Conservation (phyloP, 1,284 basidiomycete species). For the Irpex lacteus region DNA sequence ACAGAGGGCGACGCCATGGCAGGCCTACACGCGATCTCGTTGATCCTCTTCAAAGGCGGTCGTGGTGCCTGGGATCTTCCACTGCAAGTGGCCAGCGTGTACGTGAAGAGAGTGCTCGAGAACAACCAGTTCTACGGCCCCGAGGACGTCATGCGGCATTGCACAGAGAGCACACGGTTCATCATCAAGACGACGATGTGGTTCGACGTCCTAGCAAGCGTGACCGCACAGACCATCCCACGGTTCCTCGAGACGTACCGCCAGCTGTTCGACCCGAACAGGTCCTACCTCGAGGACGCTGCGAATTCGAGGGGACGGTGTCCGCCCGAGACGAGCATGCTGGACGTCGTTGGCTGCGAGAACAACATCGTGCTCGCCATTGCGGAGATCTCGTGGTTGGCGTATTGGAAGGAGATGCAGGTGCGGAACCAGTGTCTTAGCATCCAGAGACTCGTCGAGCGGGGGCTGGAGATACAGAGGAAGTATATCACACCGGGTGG, state of each 20-base stretch:
- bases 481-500: constrained; percentile 28
- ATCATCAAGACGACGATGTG: constrained; percentile 81
- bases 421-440: constrained; percentile 43
- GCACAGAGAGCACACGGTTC: constrained; percentile 51
- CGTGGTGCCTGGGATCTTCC: constrained; percentile 65
- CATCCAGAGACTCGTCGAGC: constrained; percentile 53
- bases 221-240: constrained; percentile 60
- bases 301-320: background rate
- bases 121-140: constrained; percentile 34
- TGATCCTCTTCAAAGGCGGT: constrained; percentile 73
- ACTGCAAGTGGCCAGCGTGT: constrained; percentile 54
- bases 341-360: constrained; percentile 82
- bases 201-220: constrained; percentile 79
- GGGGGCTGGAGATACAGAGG: constrained; percentile 51
- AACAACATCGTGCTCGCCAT: constrained; percentile 75
- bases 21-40: constrained; percentile 68
- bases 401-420: constrained; percentile 58
- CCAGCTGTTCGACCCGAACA: constrained; percentile 45
- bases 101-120: constrained; percentile 47
- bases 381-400: constrained; percentile 65
- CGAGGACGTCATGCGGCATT: constrained; percentile 45
- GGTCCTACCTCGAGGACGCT: constrained; percentile 36
- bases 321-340: constrained; percentile 54
- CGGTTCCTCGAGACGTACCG: constrained; percentile 56
- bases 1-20: constrained; percentile 72